Conservation (phyloP, 306 rosid genomes). For the Aeschynomene evenia region DNA sequence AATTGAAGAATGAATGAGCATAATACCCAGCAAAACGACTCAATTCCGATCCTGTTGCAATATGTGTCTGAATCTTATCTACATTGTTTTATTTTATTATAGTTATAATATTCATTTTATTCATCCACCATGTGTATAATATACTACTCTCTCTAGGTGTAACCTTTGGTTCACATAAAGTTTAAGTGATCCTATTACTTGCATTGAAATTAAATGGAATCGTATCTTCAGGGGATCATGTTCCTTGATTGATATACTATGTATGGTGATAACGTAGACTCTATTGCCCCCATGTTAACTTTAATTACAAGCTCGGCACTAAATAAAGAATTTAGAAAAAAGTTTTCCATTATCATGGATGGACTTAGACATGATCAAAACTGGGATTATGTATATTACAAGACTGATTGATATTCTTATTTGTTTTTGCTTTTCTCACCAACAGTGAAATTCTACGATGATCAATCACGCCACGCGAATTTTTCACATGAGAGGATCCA, state of each 20-base stretch:
- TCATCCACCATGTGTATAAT: too few relatives aligned
- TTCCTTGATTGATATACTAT: not conserved
- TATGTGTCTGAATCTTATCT: too few relatives aligned
- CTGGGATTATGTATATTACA: not conserved
- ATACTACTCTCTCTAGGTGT: too few relatives aligned
- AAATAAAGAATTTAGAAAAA: not conserved
- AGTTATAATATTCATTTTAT: too few relatives aligned
- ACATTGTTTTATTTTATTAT: too few relatives aligned
- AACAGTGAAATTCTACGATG: too few relatives aligned
- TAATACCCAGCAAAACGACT: too few relatives aligned
- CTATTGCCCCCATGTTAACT: not conserved
- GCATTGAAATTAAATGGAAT: not conserved
- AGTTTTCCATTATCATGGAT: not conserved
- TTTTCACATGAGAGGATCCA: too few relatives aligned
- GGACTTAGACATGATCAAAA: not conserved
- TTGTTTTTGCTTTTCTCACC: not conserved
- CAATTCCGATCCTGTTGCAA: too few relatives aligned
- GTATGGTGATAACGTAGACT: not conserved
- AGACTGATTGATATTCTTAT: not conserved
- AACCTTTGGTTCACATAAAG: too few relatives aligned
- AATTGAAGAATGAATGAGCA: too few relatives aligned
- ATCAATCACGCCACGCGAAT: too few relatives aligned
- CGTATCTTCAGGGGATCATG: not conserved
- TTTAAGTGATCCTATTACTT: not conserved
- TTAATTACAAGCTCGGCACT: not conserved